These are phyloP conservation scores for Polyporus arcularius DNA, from an alignment of 768 basidiomycete genomes.

Conservation along the genomic window DNA sequence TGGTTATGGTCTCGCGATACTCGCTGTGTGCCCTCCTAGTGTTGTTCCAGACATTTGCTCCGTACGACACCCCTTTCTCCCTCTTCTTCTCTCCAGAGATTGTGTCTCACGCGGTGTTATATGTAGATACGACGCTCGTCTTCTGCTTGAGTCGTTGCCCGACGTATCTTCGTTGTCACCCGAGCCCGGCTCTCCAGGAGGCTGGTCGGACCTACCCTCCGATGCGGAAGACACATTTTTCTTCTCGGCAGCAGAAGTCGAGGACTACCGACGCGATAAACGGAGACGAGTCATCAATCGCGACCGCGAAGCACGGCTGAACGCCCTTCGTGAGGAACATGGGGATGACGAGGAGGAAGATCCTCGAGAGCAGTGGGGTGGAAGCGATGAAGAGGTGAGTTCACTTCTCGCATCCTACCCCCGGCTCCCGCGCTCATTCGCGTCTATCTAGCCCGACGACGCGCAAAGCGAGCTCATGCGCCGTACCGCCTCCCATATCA, in stretches of 20 bases:
- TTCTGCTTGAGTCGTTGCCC: slow-evolving; percentile 62
- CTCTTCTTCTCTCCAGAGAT: slow-evolving; percentile 2
- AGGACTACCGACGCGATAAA: slow-evolving; percentile 69
- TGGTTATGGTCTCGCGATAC: neutral
- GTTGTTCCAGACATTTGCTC: slow-evolving; percentile 14
- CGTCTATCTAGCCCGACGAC: slow-evolving; percentile 53
- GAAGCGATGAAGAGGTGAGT: slow-evolving; percentile 69
- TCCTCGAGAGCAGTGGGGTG: slow-evolving; percentile 60
- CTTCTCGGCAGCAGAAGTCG: slow-evolving; percentile 64
- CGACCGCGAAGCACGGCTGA: slow-evolving; percentile 64
- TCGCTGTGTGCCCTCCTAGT: neutral
- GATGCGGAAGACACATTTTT: slow-evolving; percentile 87
- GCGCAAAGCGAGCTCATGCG: slow-evolving; percentile 65
- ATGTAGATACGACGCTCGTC: slow-evolving; percentile 76
- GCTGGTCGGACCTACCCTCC: slow-evolving; percentile 86
- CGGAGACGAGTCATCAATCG: slow-evolving; percentile 61
- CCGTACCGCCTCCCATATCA: slow-evolving; percentile 70
- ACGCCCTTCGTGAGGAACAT: slow-evolving; percentile 50
- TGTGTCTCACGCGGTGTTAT: neutral
- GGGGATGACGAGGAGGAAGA: slow-evolving; percentile 31
- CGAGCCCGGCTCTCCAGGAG: slow-evolving; percentile 48
- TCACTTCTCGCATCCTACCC: neutral
- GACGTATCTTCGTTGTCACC: slow-evolving; percentile 15
- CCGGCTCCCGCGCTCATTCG: neutral
- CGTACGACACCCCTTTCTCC: slow-evolving; percentile 17